Evolutionary conservation across 2,329 filamentous ascomycete species (phyloP), one percentile per base, ranked within the genome.

Genomic region (Ophiocordyceps robertsii): DNA sequence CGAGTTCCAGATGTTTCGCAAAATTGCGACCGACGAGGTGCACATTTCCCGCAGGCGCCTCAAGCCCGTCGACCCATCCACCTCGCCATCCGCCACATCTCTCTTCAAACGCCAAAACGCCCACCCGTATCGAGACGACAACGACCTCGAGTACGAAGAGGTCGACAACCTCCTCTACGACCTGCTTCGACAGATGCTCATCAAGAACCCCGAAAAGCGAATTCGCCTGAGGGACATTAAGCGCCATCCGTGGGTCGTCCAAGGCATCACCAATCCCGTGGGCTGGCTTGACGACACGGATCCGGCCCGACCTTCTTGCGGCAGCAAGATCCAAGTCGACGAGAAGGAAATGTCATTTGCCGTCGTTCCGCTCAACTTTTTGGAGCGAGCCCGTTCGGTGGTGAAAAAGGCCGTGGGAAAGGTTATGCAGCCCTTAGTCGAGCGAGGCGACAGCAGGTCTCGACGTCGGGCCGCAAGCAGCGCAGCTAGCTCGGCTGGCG

Each of bases 201-300:
- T 75, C 51, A 98, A 96, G 64, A 87, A 96, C 55, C 89, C 90
- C 1, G 73, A 84, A 29, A 81, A 89, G 62, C 80, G 92, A 33
- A 95, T 98, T 53, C 84, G 85, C 8, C 69, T 98, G 41, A 80
- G 82, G 46, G 90, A 95, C 53, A 90, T 96, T 54, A 96, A 96
- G 61, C 82, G 84, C 46, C 92, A 98, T 57, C 81, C 82, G 6
- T 98, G 92, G 92, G 82, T 96, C 14, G 70, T 90, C 1, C 70
- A 81, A 44, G 88, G 83, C 48, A 75, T 96, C 38, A 66, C 76
- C 30, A 82, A 95, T 51, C 75, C 82, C 32, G 67, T 77, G 29
- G 70, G 73, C 10, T 98, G 92, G 92, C 76, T 95, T n/a, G 87
- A 95, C 52, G 87, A 94, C 48, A 95, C 89, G 1, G 90, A 96